Base-by-base conservation (phyloP, 805 yeast genomes). In the Suhomyces vadensis region DNA sequence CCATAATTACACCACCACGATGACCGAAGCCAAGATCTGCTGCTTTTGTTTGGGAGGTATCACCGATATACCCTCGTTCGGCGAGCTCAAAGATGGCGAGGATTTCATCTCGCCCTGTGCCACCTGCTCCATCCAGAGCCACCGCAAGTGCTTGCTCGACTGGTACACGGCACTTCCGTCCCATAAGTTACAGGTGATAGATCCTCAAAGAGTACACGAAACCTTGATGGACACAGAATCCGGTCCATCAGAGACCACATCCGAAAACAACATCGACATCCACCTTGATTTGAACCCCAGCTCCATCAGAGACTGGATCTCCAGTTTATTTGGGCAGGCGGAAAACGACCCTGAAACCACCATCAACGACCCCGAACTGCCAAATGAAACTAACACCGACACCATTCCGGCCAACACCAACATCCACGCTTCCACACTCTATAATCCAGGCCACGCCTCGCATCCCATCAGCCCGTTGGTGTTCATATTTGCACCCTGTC, bases 11-110 rank as follows among this genome's bases (percentile, higher is more conserved):
- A n/a, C 13, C 9, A 31, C 21, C 16, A 21, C 65, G 14, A 27
- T 27, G 35, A 13, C 41, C 19, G 35, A 26, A 7, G 25, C 31
- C 6, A 21, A 24, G 14, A 13, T 31, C 19, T 51, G 54, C 38
- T 51, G 69, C 35, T 63, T 71, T 47, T 71, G 76, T 44, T 58
- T 70, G 3, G 74, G 74, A 9, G 71, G 63, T n/a, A 55, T 50
- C 31, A 52, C 61, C 9, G 76, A 71, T 20, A 48, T 66, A 3
- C 75, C 75, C 2, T 71, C 73, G 6, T 69, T 70, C 46, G 74
- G 73, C 1, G 46, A 53, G 2, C 39, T 57, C 10, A 38, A 48
- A 11, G 75, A 70, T 45, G 73, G 73, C 4, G 54, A 55, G 41
- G 73, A 65, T 42, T 52, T 71, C 35, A 48, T 70, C 17, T 49